A percentile compares a stretch with the other conserved stretches of the same genome.
These are phyloP conservation scores for Mimosa bimucronata DNA, from an alignment of 306 rosid species.

Conservation along the genomic window DNA sequence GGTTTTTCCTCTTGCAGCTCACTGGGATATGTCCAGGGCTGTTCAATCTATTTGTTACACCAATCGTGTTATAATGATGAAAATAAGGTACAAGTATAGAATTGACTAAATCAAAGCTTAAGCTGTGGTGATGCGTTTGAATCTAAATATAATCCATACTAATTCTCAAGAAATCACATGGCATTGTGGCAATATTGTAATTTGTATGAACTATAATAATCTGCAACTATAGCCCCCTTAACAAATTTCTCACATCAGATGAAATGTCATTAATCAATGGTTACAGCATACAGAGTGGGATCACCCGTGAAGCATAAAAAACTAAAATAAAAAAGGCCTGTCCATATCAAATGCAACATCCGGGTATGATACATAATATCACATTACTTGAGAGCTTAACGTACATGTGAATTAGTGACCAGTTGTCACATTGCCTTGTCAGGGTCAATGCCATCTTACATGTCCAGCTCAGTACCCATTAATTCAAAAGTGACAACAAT, in stretches of 20 bases:
- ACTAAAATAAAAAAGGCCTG: not conserved
- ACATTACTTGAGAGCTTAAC: not conserved
- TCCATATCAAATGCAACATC: not conserved
- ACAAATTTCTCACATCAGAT: no score
- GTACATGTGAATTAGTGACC: not conserved
- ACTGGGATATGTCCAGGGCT: not conserved
- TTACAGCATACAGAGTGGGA: no score
- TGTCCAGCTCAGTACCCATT: not conserved
- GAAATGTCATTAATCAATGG: no score
- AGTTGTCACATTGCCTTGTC: not conserved
- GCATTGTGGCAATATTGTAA: not conserved
- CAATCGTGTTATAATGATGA: not conserved
- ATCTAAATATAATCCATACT: not conserved
- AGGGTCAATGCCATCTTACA: not conserved
- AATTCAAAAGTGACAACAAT: not conserved
- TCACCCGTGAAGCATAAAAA: not conserved
- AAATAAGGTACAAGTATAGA: not conserved
- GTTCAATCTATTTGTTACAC: not conserved
- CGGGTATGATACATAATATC: not conserved
- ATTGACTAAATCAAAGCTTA: no score
- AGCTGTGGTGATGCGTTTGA: not conserved
- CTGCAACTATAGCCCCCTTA: not conserved
- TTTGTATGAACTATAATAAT: not conserved
- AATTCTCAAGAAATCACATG: not conserved
- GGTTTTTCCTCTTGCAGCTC: not conserved